Base-by-base conservation (phyloP, 352 stramenopile genomes). In the Globisporangium perplexum region DNA sequence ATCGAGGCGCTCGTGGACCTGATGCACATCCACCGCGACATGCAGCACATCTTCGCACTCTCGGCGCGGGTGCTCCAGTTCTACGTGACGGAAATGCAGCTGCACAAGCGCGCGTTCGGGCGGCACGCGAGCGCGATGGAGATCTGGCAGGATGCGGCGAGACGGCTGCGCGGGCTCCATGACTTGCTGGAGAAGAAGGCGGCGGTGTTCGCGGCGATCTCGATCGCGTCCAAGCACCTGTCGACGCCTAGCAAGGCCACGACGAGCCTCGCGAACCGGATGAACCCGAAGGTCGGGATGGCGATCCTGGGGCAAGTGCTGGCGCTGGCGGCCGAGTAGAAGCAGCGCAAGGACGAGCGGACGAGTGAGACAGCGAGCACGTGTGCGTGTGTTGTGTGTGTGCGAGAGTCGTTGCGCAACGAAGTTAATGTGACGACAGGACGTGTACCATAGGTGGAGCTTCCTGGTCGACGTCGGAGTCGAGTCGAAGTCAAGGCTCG, bases 1-100 rank as follows among this genome's bases (percentile, higher is more conserved):
- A 76, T 95, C 17, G 85, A 98, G 55, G 77, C 90, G 41, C 78
- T 98, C 15, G 77, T 98, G 14, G 93, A 98, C 58, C 62, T 98
- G 45, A 65, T 98, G 54, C 95, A 98, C 65, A 96, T 98, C 55
- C 97, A 98, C 61, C 86, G 88, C 42, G 88, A 96, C 52, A 94
- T 93, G 82, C 72, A 86, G 35, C 69, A 81, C 24, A 67, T 96
- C 20, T 96, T 95, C 50, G 63, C 80, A 38, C 68, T 93, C 1
- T 79, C 77, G 8, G 73, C 79, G 4, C 57, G 67, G 7, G 66
- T 91, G 33, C 64, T 92, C 30, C 71, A 72, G 60, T 77, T 84
- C 33, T 87, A 90, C 57, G 46, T 94, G 8, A 31, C 52, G 7
- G 54, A 58, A n/a, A 38, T 79, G 36, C 61, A 62, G 15, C 56